Conservation (phyloP, 2,329 filamentous ascomycete species). For the Fusarium nelsonii region DNA sequence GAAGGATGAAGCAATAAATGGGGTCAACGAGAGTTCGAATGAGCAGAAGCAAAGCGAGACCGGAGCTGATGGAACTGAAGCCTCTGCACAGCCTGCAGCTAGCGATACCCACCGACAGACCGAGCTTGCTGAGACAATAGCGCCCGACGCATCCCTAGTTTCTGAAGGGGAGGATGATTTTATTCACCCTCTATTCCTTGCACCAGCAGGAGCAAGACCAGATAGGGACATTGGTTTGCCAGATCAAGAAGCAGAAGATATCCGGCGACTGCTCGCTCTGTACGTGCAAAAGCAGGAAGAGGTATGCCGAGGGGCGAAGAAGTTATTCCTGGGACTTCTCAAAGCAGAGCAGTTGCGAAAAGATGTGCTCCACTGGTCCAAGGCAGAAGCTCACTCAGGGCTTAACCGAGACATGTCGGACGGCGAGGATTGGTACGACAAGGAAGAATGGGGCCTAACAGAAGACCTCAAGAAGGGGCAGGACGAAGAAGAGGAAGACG, state of each 20-base stretch:
- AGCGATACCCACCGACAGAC: conserved; percentile 14
- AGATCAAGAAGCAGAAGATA: conserved; percentile 80
- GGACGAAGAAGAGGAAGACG: conserved; percentile 85
- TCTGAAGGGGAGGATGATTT: conserved; percentile 59
- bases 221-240: conserved; percentile 81
- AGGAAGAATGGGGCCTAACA: conserved; percentile 80
- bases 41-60: conserved; percentile 6
- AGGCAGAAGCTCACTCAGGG: conserved; percentile 79
- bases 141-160: conserved; percentile 7
- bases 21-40: conserved; percentile 1
- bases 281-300: conserved; percentile 91
- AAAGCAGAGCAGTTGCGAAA: conserved; percentile 78
- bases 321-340: conserved; percentile 77
- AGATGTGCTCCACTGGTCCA: conserved; percentile 79
- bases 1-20: conserved; percentile 17
- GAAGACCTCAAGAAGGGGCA: conserved; percentile 84
- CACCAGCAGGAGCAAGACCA: conserved; percentile 70
- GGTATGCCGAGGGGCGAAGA: conserved; percentile 76
- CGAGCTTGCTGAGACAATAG: conserved; percentile 23
- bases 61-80: background rate
- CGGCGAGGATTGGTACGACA: conserved; percentile 90
- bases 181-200: conserved; percentile 80
- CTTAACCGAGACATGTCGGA: conserved; percentile 81
- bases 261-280: conserved; percentile 77
- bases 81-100: conserved; percentile 9